These are phyloP conservation scores for Xylaria nigripes DNA, from an alignment of 495 filamentous ascomycete genomes.

Conservation along the genomic window DNA sequence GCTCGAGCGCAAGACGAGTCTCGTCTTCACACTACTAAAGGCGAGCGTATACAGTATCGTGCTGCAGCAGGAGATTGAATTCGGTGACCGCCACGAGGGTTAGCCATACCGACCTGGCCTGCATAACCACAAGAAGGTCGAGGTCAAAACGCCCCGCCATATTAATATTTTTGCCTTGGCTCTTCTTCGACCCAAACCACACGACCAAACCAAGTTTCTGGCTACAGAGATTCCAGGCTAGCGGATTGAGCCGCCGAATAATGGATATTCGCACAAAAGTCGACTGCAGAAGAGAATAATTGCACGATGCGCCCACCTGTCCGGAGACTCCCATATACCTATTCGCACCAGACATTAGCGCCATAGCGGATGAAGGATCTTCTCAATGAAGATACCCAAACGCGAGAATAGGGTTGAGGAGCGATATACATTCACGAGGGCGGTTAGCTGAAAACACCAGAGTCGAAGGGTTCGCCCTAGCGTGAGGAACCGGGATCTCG, in stretches of 20 bases:
- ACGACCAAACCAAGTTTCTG: too few species aligned
- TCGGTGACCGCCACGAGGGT: conserved; percentile 43
- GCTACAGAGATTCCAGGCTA: too few species aligned
- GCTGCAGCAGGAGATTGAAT: conserved; percentile 85
- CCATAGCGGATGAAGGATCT: background rate
- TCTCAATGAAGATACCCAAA: background rate
- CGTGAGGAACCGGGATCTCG: background rate
- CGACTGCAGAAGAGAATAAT: too few species aligned
- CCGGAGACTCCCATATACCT: too few species aligned
- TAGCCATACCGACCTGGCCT: background rate
- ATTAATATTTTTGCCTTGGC: background rate
- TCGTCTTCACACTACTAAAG: conserved; percentile 92
- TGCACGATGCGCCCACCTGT: too few species aligned
- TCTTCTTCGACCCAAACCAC: background rate
- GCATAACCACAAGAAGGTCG: background rate
- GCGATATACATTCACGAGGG: too few species aligned
- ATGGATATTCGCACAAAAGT: too few species aligned
- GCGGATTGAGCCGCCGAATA: too few species aligned
- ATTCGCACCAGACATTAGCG: too few species aligned
- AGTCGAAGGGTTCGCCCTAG: background rate
- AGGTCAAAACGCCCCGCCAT: background rate
- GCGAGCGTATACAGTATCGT: conserved; percentile 98
- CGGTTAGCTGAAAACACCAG: background rate
- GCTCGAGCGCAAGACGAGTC: conserved; percentile 85
- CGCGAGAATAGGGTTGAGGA: background rate